Evolutionary conservation across 2,329 filamentous ascomycete genomes (phyloP).

Genomic region (Exophiala sideris): DNA sequence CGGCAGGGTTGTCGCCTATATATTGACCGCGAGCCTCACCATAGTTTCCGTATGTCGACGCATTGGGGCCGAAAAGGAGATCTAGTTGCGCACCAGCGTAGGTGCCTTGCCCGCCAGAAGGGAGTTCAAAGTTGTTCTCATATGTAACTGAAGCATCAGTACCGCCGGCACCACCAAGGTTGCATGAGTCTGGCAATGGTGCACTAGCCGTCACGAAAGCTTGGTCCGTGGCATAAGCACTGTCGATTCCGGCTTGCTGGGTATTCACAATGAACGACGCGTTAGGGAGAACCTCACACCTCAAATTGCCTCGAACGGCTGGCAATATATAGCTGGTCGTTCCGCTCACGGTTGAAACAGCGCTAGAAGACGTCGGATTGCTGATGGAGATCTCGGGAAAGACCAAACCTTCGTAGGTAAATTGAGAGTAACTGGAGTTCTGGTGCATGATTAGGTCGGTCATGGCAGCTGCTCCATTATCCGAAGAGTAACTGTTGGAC

Average conservation of each 20-base stretch:
- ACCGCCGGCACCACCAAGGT: constrained; percentile 16
- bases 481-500: constrained; percentile 20
- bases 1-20: constrained; percentile 26
- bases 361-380: constrained; percentile 13
- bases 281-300: constrained; percentile 18
- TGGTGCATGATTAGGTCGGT: constrained; percentile 24
- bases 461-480: constrained; percentile 26
- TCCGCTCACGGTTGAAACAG: constrained; percentile 14
- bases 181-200: constrained; percentile 23
- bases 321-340: constrained; percentile 11
- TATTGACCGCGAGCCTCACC: constrained; percentile 24
- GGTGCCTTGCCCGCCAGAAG: constrained; percentile 10
- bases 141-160: constrained; percentile 19
- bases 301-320: constrained; percentile 21
- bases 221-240: constrained; percentile 19
- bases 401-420: constrained; percentile 25
- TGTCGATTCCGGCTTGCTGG: constrained; percentile 13
- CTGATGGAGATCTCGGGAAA: constrained; percentile 24
- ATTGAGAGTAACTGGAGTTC: constrained; percentile 24
- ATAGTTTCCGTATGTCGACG: constrained; percentile 22
- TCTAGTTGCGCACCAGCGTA: constrained; percentile 26
- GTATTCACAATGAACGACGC: constrained; percentile 16
- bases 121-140: constrained; percentile 23
- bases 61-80: constrained; percentile 25
- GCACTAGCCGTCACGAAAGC: constrained; percentile 22